phyloP scores from a whole-genome alignment of 306 rosid species.

The Oemleria cerasiformis region DNA sequence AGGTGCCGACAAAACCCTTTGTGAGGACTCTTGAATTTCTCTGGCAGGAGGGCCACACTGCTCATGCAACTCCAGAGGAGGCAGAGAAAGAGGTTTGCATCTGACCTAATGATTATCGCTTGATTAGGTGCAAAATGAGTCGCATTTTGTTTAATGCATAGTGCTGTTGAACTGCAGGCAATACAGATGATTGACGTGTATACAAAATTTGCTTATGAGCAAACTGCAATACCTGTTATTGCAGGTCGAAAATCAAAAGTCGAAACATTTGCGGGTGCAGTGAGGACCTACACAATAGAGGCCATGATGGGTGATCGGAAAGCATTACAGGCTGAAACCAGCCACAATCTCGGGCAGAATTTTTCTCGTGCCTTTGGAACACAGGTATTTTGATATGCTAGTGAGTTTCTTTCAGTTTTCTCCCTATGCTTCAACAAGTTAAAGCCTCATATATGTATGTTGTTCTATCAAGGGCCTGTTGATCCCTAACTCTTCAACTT shows the following conservation, averaged over 20 bases:
- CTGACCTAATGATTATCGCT: slow-evolving; percentile 19
- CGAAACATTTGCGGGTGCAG: slow-evolving; percentile 98
- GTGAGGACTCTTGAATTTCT: slow-evolving; percentile 95
- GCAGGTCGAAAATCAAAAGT: slow-evolving; percentile 87
- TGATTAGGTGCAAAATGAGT: not conserved
- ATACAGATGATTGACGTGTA: slow-evolving; percentile 89
- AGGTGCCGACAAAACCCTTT: slow-evolving; percentile 96
- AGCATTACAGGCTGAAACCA: slow-evolving; percentile 95
- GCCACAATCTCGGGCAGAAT: slow-evolving; percentile 96
- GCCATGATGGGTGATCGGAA: slow-evolving; percentile 98
- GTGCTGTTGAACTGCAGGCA: slow-evolving; percentile 67
- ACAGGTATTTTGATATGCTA: slow-evolving; percentile 46
- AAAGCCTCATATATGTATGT: not conserved
- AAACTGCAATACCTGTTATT: slow-evolving; percentile 92
- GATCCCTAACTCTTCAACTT: not conserved
- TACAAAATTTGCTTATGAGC: slow-evolving; percentile 86
- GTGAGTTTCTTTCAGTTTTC: slow-evolving; percentile 21
- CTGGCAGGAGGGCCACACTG: slow-evolving; percentile 99
- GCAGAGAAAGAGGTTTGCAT: slow-evolving; percentile 86
- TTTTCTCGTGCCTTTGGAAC: slow-evolving; percentile 89
- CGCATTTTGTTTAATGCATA: slow-evolving; percentile 18
- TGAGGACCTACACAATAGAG: slow-evolving; percentile 85
- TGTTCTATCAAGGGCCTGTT: not conserved
- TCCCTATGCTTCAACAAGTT: not conserved
- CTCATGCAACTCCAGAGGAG: slow-evolving; percentile 84